Base-by-base conservation (phyloP, 1,284 basidiomycete species). In the Cyathus olla region DNA sequence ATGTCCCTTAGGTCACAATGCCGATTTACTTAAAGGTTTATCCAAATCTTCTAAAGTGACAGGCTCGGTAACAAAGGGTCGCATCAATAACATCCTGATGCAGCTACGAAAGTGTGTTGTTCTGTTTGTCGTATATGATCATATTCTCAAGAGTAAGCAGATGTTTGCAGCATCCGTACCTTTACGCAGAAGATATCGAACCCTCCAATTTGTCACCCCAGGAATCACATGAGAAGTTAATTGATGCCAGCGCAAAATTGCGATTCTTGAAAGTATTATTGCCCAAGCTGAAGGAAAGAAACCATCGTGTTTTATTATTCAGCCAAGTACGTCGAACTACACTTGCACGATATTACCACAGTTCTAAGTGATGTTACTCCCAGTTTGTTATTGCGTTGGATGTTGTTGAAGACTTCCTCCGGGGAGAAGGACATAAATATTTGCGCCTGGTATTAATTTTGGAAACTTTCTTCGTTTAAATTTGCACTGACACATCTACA, bases 221-320 rank as follows among this genome's bases (percentile, higher is more conserved):
- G 29, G 91, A 93, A 68, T 86, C 88, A 28, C 95, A 97, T 62
- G 88, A 90, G 61, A 92, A 92, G 65, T 79, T 98, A 40, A 90
- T 96, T 48, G 91, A 93, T 59, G 95, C 90, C 1, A 97, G 95
- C 66, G 90, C 92, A 35, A 99, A 99, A 79, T 83, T 99, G 55
- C 88, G 91, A 31, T 87, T 98, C 57, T 84, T 99, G 47, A 95
- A 93, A 76, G 78, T 83, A 52, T 80, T 99, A 51, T 83, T 99
- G 40, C 94, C 95, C 0, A 95, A 96, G 76, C 86, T 99, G 57
- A 95, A 95, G 73, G 89, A 90, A 55, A 89, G 92, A 46, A 96
- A 96, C 0, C 98, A 99, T 79, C 91, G 98, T 27, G 91, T 99
- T n/a, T 84, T 99, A 24, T 83, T 99, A 27, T 99, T 99, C 81